Evolutionary conservation across 2,329 filamentous ascomycete species (phyloP), one percentile per base, ranked within the genome.

Genomic region (Curvularia sp.): DNA sequence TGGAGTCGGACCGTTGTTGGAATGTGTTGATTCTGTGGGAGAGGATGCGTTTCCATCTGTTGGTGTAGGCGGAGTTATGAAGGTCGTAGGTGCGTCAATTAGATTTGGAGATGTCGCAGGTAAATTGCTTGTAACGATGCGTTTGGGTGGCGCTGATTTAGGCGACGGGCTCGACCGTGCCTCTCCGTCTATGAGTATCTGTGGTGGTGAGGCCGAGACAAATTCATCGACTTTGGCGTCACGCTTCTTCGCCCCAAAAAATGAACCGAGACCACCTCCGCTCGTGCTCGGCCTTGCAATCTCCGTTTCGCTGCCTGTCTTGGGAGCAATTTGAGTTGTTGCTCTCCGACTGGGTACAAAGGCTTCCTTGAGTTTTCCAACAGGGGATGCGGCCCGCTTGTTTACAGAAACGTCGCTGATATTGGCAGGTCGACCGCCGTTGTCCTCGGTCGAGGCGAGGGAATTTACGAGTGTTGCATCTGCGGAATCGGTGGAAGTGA

Each of bases 301-400:
- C 32, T 80, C 78, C 18, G 65, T 55, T 41, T 72, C 69, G 32
- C 61, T 67, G 36, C 58, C 65, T 8, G 65, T 49, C 54, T 70
- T 75, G 21, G 74, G 70, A 23, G 72, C 70, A 8, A 45, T 34
- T 6, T 50, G 55, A 23, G 50, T 28, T 10, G 73, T 71, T 13
- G 69, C 61, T 46, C 70, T 67, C 49, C 68, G 66, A 8, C 65
- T 68, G 15, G 74, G 76, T 57, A 80, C 85, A 69, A 95, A 92
- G 12, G 89, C 89, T 71, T 89, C 87, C 74, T 86, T 89, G 60
- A 94, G 80, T 70, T 88, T 91, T 70, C 87, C 86, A 50, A 85
- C 87, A 10, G 90, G 89, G 9, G 92, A 93, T 19, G 85, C 82
- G 23, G 87, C 87, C 59, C 89, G 85, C 65, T 84, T 84, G 61